Base-by-base conservation (phyloP, 139 green algal species). In the Eudorina sp. region DNA sequence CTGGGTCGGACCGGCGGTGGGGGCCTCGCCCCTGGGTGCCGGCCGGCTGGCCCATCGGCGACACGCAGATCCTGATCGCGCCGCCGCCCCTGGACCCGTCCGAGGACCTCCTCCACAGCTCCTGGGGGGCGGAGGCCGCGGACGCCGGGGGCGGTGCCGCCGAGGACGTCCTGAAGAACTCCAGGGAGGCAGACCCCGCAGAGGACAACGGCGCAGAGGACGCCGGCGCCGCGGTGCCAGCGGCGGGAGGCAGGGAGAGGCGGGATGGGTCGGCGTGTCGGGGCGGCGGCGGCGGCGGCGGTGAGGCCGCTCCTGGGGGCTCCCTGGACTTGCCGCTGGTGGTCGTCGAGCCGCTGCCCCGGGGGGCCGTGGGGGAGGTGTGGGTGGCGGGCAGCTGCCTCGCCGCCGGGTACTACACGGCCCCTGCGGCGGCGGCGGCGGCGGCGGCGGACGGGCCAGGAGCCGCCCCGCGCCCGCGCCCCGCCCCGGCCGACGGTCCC, bases 351-450 rank as follows among this genome's bases (percentile, higher is more conserved):
- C 66, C 82, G 46, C 64, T 78, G 46, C 66, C 64, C 8, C 31
- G 29, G 31, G 86, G 89, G 25, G 21, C 60, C 2, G 68, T 91
- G 38, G 93, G 93, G 0, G 90, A 96, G 86, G 93, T 96, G 62
- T 92, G 86, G 34, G 89, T 96, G 2, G 79, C 66, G 9, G 93
- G 93, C 38, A 25, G 43, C 0, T 91, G 90, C n/a, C 19, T 96
- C 14, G 89, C 90, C 1, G 85, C 70, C 9, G 93, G 93, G 1
- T 95, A 95, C 68, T 68, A 91, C 13, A 0, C 4, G 2, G 4
- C 72, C 1, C 36, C 36, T 2, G n/a, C 14, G 19, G 23, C 31
- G 5, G n/a, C 25, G 48, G 51, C 13, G n/a, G 18, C 21, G 53
- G 53, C 29, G 48, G 75, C 46, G 3, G 62, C 62, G 29, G 62